Evolutionary conservation across 1,284 basidiomycete genomes (phyloP).

Genomic region (Xanthoconium separans): DNA sequence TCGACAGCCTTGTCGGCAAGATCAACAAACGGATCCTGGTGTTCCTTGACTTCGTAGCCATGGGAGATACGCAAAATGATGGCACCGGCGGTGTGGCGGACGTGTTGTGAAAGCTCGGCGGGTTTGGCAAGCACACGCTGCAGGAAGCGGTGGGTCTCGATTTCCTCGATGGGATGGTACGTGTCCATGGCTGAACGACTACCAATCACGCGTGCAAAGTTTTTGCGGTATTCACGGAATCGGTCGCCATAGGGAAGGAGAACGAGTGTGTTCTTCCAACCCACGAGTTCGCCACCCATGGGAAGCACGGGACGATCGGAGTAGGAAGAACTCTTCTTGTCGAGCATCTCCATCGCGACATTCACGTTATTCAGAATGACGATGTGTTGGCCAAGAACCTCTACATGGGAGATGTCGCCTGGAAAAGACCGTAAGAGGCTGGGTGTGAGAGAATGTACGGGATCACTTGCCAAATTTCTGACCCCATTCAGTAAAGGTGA

Average conservation of each 20-base stretch:
- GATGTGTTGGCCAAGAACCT: conserved; percentile 58
- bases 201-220: conserved; percentile 59
- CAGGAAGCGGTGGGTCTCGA: conserved; percentile 56
- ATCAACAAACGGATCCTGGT: conserved; percentile 55
- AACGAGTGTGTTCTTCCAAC: conserved; percentile 64
- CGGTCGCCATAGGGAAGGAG: conserved; percentile 61
- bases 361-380: conserved; percentile 59
- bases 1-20: conserved; percentile 56
- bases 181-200: conserved; percentile 47
- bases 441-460: not conserved
- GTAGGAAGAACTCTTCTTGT: conserved; percentile 67
- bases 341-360: conserved; percentile 57
- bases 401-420: conserved; percentile 62
- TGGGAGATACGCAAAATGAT: conserved; percentile 61
- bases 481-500: conserved; percentile 34
- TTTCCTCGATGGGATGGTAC: conserved; percentile 49
- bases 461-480: conserved; percentile 29
- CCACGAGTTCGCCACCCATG: conserved; percentile 64
- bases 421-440: not conserved
- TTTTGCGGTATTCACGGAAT: conserved; percentile 59
- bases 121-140: conserved; percentile 55
- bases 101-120: conserved; percentile 48
- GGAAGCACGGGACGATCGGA: conserved; percentile 62
- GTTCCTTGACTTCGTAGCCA: conserved; percentile 58
- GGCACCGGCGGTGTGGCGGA: conserved; percentile 59